Percentiles rank a stretch among this genome's conserved stretches.
These are phyloP conservation scores for Corchorus olitorius DNA, from an alignment of 345 rosid genomes.

Conservation along the genomic window DNA sequence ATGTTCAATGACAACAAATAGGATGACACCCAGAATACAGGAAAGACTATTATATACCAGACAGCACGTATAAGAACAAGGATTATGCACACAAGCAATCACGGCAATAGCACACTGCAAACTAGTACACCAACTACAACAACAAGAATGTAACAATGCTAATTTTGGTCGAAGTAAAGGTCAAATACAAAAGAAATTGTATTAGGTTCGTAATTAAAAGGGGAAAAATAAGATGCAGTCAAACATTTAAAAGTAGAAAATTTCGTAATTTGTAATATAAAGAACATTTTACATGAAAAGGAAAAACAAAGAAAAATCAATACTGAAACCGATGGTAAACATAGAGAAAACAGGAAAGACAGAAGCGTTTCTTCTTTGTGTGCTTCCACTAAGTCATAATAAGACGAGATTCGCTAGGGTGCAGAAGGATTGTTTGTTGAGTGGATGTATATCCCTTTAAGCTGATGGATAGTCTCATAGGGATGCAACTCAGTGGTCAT, in stretches of 20 bases:
- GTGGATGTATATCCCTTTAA: background rate
- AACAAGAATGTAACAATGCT: background rate
- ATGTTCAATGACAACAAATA: background rate
- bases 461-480: background rate
- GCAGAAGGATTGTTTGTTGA: background rate
- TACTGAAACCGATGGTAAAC: conserved; percentile 1
- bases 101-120: background rate
- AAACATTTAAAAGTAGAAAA: background rate
- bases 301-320: background rate
- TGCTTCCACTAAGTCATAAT: background rate
- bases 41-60: background rate
- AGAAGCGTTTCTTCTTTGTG: background rate
- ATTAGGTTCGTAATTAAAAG: background rate
- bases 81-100: background rate
- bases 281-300: background rate
- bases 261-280: background rate
- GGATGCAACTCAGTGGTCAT: background rate
- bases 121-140: background rate
- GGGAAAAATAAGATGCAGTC: background rate
- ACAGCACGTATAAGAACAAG: conserved; percentile 1
- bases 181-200: background rate
- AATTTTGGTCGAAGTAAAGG: background rate
- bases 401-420: background rate
- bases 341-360: background rate
- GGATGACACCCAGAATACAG: background rate